Conservation (phyloP, 805 yeast species). For the Suhomyces sp. region DNA sequence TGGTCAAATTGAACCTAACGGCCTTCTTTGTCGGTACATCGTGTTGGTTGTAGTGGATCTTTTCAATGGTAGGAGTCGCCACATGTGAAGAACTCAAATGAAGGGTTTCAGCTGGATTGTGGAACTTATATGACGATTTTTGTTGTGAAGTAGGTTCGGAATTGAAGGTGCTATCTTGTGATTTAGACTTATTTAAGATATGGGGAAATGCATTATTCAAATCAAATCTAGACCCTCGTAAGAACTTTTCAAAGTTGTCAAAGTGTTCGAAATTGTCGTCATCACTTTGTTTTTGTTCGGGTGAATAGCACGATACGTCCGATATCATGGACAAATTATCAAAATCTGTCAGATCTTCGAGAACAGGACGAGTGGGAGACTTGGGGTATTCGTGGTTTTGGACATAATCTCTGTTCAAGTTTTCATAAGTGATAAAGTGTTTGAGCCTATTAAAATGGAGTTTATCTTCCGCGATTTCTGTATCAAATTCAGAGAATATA, state of each 20-base stretch:
- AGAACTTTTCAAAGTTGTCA: slow-evolving; percentile 29
- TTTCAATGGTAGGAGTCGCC: slow-evolving; percentile 32
- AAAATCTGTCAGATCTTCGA: slow-evolving; percentile 9
- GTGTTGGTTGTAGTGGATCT: slow-evolving; percentile 20
- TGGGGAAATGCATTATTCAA: slow-evolving; percentile 29
- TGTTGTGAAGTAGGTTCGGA: slow-evolving; percentile 1
- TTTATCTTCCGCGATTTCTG: slow-evolving; percentile 11
- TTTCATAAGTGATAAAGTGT: slow-evolving; percentile 20
- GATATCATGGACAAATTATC: slow-evolving; percentile 21
- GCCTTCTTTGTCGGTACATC: background rate
- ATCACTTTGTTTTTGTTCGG: slow-evolving; percentile 7
- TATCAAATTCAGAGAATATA: slow-evolving; percentile 2
- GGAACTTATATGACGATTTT: slow-evolving; percentile 24
- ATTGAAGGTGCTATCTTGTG: slow-evolving; percentile 23
- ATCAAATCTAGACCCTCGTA: slow-evolving; percentile 33
- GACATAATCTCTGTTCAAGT: slow-evolving; percentile 6
- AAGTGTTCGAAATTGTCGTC: slow-evolving; percentile 10
- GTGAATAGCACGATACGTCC: slow-evolving; percentile 21
- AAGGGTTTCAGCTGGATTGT: slow-evolving; percentile 35
- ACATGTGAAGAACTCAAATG: slow-evolving; percentile 10
- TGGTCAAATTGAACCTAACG: slow-evolving; percentile 3
- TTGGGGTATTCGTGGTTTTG: background rate
- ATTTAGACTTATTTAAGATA: slow-evolving; percentile 20
- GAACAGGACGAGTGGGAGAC: slow-evolving; percentile 1
- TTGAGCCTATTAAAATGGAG: slow-evolving; percentile 17